These are phyloP conservation scores for Peronosclerospora sorghi DNA, from an alignment of 352 stramenopile genomes.

Conservation along the genomic window DNA sequence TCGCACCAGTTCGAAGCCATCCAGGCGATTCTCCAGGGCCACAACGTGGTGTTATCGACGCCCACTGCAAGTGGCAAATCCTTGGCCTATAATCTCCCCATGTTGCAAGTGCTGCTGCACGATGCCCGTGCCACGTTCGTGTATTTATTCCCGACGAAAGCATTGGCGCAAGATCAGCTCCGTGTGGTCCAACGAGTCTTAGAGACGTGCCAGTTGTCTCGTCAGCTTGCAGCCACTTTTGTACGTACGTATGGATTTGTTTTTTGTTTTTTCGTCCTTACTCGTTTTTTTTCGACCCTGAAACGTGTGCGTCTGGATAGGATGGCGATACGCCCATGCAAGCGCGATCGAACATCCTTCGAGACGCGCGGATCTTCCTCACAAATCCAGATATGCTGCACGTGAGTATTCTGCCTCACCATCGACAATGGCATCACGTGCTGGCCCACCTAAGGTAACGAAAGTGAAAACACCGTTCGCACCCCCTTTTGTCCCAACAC, in stretches of 20 bases:
- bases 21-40: slow-evolving; percentile 62
- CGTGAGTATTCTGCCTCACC: slow-evolving; percentile 90
- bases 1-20: slow-evolving; percentile 88
- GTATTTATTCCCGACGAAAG: slow-evolving; percentile 97
- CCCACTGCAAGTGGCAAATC: slow-evolving; percentile 95
- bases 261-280: too few species aligned
- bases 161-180: slow-evolving; percentile 96
- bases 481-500: too few species aligned
- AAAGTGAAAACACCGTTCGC: neutral
- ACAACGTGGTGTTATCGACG: slow-evolving; percentile 93
- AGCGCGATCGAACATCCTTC: slow-evolving; percentile 74
- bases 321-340: slow-evolving; percentile 93
- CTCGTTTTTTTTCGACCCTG: too few species aligned
- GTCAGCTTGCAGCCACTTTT: slow-evolving; percentile 52
- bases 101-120: slow-evolving; percentile 64
- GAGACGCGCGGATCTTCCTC: slow-evolving; percentile 90
- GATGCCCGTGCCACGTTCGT: slow-evolving; percentile 69
- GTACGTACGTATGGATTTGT: too few species aligned
- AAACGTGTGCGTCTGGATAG: slow-evolving; percentile 18
- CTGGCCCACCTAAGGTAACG: slow-evolving; percentile 83
- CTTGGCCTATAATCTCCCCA: slow-evolving; percentile 93
- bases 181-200: slow-evolving; percentile 79
- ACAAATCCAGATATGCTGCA: slow-evolving; percentile 99
- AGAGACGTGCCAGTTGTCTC: slow-evolving; percentile 30
- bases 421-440: slow-evolving; percentile 83